Base-by-base conservation (phyloP, 1,284 basidiomycete species). In the Ceratobasidium sp. region DNA sequence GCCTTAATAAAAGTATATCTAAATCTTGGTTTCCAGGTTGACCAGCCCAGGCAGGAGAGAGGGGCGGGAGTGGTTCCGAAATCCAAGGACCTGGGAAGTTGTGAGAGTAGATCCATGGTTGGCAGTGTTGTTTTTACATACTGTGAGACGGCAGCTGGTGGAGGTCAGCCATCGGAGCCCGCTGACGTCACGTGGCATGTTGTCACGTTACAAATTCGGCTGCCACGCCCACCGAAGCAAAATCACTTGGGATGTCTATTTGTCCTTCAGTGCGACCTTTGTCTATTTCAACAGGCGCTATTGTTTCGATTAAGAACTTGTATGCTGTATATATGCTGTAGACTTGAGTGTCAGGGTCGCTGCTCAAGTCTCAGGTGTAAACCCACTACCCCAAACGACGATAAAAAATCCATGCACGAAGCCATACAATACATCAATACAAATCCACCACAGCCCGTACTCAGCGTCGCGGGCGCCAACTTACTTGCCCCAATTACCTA, bases 11-110 rank as follows among this genome's bases (percentile, higher is more conserved):
- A 31, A 83, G 82, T 16, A 89, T 83, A 80, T 93, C 91, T 7
- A 80, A 80, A 1, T 81, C 76, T 74, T 92, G 91, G 77, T 91
- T 86, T 8, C 86, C 88, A 29, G 87, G 84, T 62, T 84, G 79
- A 0, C 92, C 92, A 5, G 91, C 90, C 78, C 83, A 83, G 0
- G 89, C 86, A 1, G 82, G 77, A 22, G 91, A 90, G 19, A 93
- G 84, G 1, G 56, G 48, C 0, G 49, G 56, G 11, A 39, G 48
- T 34, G 19, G 19, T 11, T 72, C 61, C 6, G 76, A 63, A n/a
- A 63, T 71, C 51, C 76, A 64, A 29, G 74, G 63, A 49, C 74
- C 76, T 76, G 31, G 24, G 14, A 31, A 31, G 22, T 9, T 34
- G 3, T 61, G 19, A 51, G 2, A 61, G 16, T 31, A 1, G 9